These are phyloP conservation scores for Phytophthora sojae DNA, from an alignment of 352 stramenopile genomes.

Conservation along the genomic window DNA sequence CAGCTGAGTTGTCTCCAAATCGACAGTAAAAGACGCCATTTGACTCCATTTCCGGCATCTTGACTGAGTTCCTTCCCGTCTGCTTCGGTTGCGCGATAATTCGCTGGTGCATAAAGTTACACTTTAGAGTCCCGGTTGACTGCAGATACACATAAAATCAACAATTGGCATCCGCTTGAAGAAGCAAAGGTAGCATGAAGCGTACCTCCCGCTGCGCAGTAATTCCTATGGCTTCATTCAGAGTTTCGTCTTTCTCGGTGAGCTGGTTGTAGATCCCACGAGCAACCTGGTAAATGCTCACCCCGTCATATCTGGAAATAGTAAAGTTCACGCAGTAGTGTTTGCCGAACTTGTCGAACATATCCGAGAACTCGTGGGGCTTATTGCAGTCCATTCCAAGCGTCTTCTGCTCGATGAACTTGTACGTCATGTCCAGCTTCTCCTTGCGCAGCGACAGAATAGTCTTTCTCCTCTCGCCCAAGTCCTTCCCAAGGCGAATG, in stretches of 20 bases:
- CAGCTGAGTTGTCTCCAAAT: conserved; percentile 58
- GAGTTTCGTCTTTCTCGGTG: conserved; percentile 57
- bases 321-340: conserved; percentile 78
- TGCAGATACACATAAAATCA: conserved; percentile 5
- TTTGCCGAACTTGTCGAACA: conserved; percentile 82
- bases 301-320: conserved; percentile 73
- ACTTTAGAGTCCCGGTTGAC: conserved; percentile 75
- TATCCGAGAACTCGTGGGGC: conserved; percentile 71
- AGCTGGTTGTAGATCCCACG: conserved; percentile 76
- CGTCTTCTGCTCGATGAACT: conserved; percentile 77
- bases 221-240: conserved; percentile 60
- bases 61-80: conserved; percentile 35
- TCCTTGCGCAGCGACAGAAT: conserved; percentile 69
- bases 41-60: conserved; percentile 72
- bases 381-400: conserved; percentile 53
- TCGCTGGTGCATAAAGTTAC: conserved; percentile 78
- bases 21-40: conserved; percentile 71
- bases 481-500: conserved; percentile 61
- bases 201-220: conserved; percentile 56
- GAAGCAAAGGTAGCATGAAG: background rate
- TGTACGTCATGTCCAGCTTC: conserved; percentile 81
- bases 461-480: conserved; percentile 54
- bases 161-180: too few species aligned
- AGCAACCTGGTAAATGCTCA: conserved; percentile 60
- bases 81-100: conserved; percentile 69